Base-by-base conservation (phyloP, 2,329 filamentous ascomycete species). In the Fusarium scirpi region DNA sequence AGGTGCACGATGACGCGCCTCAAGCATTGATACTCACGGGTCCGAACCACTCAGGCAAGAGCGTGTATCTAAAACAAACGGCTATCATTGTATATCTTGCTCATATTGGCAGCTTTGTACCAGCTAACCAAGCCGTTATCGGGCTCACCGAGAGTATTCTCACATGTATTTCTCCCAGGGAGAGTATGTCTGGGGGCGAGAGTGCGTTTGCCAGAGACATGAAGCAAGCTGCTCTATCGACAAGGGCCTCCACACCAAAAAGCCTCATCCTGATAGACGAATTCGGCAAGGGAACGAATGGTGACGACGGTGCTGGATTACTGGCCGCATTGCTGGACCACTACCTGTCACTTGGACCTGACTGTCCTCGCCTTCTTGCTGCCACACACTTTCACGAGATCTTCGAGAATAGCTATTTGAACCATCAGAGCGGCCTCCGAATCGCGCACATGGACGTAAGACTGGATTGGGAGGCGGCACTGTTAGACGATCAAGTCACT, bases 41-140 rank as follows among this genome's bases (percentile, higher is more conserved):
- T 0, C 94, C 96, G 7, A 99, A 99, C 74, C 97, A 96, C 78
- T 98, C 96, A 0, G 96, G 96, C 1, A 99, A 99, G 80, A 98
- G 94, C 73, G 89, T 98, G 0, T 98, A 97, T 79, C 86, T 98
- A 77, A 99, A 97, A 79, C 95, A 99, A 78, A 89, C 93, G 32
- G 96, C 94, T 7, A 83, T 98, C 52, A 96, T 97, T 62, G 90
- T 97, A 16, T 98, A 96, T 77, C 87, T 99, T 79, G 93, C 96
- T 1, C 96, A 99, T 76, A 88, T 97, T 56, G 96, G 96, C 54
- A 95, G 94, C 78, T 98, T 93, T 77, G 93, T 99, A 2, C 95
- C 96, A 2, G 95, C 94, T 2, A 85, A 90, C 18, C 83, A 80
- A 29, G 95, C 94, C 11, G 87, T 81, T 2, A 91, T 99, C 67